Evolutionary conservation across 2,329 filamentous ascomycete species (phyloP), one percentile per base, ranked within the genome.

Genomic region (Microthyrium microscopicum): DNA sequence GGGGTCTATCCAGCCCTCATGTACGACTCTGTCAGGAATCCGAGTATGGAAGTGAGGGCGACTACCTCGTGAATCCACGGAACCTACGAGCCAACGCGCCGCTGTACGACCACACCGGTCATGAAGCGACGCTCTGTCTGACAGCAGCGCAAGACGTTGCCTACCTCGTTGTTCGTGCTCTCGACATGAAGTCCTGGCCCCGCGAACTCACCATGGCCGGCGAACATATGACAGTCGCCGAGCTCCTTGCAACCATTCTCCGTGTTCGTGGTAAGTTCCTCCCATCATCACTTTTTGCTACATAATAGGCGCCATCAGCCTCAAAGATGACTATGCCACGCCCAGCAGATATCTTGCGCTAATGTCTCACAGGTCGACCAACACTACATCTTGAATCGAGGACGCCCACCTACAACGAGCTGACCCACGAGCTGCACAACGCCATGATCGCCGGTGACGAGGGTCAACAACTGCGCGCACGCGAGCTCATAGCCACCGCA

Each of bases 121-220:
- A 62, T 18, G 36, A 44, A 38, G 63, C 67, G n/a, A 62, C 56
- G 5, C 53, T 84, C 5, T 75, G 69, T 42, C 57, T 84, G 58
- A 83, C 75, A 2, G 76, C 76, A 4, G 68, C 73, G 12, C 61
- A 70, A 40, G 79, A 85, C 44, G 68, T 82, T 4, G 78, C 68
- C 17, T 63, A 65, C n/a, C 82, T 78, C 42, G 60, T 84, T 6
- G 73, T 74, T 8, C 69, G 72, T n/a, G 70, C 79, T 11, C 51
- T 81, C 20, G 73, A 79, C 29, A 52, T 81, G 26, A 55, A 59
- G 5, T 61, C 51, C 13, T 85, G 79, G 79, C 76, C 76, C 3
- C 51, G 54, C 5, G 77, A 83, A 47, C 72, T 78, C 48, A 66
- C 65, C 25, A 73, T 84, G 64, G 63, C 64, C 31, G 76, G 77